Evolutionary conservation across 116 monocot species (phyloP), one percentile per base, ranked within the genome.

Genomic region (Iris pallida): DNA sequence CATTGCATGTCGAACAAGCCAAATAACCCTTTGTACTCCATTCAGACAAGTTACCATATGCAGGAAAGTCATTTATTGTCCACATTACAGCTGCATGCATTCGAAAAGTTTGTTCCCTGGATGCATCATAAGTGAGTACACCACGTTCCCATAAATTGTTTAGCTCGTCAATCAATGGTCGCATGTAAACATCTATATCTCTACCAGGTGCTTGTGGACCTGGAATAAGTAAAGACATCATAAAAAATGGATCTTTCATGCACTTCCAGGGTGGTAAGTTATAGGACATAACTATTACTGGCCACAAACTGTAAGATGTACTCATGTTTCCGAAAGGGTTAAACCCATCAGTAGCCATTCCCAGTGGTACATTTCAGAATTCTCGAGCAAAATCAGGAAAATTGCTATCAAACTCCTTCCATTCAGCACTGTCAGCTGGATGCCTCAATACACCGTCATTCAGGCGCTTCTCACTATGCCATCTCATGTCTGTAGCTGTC

Each of bases 211-310:
- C 40, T 43, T 51, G 30, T 52, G 17, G 57, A 11, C 68, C 56
- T 56, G 54, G 66, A 19, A 74, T 74, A 45, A 66, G 46, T n/a
- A 71, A 49, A 8, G 46, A 20, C 61, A 71, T 66, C 59, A 71
- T 55, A 5, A 66, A 56, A n/a, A 45, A 44, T 48, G 30, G 20
- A 11, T 60, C 43, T 4, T 75, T 68, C 68, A 74, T 65, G 47
- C 12, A 56, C 17, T 47, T 53, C 66, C 55, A 75, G 13, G 68
- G 68, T 40, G 75, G 60, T 3, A 76, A 40, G 15, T 76, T 61
- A 45, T 76, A 76, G 15, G 17, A 40, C 4, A 53, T 54, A 30
- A 30, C 30, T 30, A 30, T 30, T 30, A 30, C 30, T 1, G 30
- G 30, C 30, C 30, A 30, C 30, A 16, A 76, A 51, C 61, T 62